These are phyloP conservation scores for Posidonia oceanica DNA, from an alignment of 116 monocot species.

Conservation along the genomic window DNA sequence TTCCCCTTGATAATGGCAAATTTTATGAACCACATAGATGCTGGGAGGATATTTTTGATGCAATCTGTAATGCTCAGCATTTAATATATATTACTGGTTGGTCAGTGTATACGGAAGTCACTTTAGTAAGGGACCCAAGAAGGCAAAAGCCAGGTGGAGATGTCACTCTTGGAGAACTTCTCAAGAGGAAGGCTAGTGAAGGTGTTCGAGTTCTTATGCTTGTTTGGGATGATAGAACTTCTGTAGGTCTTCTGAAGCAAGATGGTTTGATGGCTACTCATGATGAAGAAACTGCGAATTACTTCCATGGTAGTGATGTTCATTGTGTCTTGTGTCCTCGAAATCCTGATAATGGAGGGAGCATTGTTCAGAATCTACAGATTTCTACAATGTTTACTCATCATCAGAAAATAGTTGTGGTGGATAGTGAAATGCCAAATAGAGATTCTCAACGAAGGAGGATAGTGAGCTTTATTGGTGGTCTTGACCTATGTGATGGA, in stretches of 20 bases:
- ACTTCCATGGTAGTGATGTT: conserved; percentile 39
- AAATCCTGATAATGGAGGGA: conserved; percentile 52
- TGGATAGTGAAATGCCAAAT: conserved; percentile 34
- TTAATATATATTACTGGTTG: conserved; percentile 67
- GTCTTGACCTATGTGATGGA: conserved; percentile 44
- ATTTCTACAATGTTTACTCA: conserved; percentile 73
- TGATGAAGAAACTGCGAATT: conserved; percentile 50
- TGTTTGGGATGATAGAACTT: conserved; percentile 73
- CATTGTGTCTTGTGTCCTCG: conserved; percentile 68
- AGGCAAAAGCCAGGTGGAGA: conserved; percentile 25
- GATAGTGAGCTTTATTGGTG: conserved; percentile 54
- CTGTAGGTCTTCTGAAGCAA: conserved; percentile 41
- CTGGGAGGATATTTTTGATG: conserved; percentile 75
- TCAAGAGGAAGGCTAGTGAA: conserved; percentile 52
- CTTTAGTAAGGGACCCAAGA: conserved; percentile 40
- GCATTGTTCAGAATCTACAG: conserved; percentile 47
- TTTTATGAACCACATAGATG: conserved; percentile 49
- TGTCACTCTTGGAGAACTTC: conserved; percentile 54
- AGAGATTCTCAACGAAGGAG: conserved; percentile 19
- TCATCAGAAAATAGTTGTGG: conserved; percentile 65
- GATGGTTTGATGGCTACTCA: conserved; percentile 76
- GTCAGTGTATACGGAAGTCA: conserved; percentile 56
- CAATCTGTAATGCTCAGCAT: conserved; percentile 38
- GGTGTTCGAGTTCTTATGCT: conserved; percentile 63
- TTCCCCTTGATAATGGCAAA: conserved; percentile 23